These are phyloP conservation scores for Apiotrichum gracile DNA, from an alignment of 1,284 basidiomycete genomes.

Conservation along the genomic window DNA sequence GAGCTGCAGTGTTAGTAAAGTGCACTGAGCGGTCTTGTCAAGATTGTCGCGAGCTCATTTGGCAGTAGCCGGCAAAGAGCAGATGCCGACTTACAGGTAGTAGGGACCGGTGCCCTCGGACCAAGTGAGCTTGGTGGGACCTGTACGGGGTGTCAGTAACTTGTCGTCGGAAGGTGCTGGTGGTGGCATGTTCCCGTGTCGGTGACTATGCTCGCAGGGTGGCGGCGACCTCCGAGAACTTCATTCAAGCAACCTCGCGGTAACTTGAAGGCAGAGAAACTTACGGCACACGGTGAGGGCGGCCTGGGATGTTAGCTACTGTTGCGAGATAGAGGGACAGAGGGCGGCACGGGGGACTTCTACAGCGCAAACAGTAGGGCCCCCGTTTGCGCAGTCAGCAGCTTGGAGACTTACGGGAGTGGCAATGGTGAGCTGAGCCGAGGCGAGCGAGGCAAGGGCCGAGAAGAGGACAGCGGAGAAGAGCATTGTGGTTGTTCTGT, in stretches of 20 bases:
- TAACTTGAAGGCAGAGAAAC: constrained; percentile 7
- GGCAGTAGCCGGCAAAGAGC: no score
- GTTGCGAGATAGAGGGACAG: no score
- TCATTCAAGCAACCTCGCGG: no score
- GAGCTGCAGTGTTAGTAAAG: constrained; percentile 22
- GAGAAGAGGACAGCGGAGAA: constrained; percentile 20
- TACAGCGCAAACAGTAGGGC: no score
- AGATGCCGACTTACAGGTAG: constrained; percentile 37
- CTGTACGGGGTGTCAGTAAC: constrained; percentile 21
- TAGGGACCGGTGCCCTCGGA: constrained; percentile 32
- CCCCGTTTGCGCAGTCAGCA: no score
- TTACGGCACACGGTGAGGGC: constrained; percentile 39
- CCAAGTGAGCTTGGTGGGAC: constrained; percentile 32
- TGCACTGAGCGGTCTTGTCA: background rate
- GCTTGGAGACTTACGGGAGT: constrained; percentile 44
- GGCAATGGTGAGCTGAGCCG: constrained; percentile 27
- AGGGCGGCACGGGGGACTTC: no score
- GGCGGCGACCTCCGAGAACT: no score
- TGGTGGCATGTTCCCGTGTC: no score
- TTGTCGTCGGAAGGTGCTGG: no score
- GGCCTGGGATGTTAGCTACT: constrained; percentile 16
- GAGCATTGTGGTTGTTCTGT: constrained; percentile 24
- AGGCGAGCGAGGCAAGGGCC: constrained; percentile 29
- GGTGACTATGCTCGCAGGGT: no score
- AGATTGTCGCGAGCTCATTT: no score